These are phyloP conservation scores for Berberis thunbergii DNA, from an alignment of 164 flowering plant species.

Conservation along the genomic window DNA sequence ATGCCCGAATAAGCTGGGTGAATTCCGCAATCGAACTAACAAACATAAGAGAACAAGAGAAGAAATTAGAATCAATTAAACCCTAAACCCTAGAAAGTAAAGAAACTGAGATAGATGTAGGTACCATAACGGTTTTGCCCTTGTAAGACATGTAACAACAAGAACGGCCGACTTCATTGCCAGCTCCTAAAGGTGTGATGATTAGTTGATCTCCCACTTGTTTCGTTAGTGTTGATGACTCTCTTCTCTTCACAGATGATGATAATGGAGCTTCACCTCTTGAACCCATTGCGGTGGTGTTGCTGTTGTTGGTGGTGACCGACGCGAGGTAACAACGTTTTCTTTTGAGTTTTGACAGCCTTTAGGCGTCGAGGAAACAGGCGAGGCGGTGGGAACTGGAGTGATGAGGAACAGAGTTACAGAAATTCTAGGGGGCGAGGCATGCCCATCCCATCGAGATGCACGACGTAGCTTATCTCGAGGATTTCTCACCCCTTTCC, in stretches of 20 bases:
- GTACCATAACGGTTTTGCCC: constrained; percentile 55
- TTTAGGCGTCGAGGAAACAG: too few relatives aligned
- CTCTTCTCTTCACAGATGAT: constrained; percentile 38
- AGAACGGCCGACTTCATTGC: constrained; percentile 97
- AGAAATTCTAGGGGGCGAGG: too few relatives aligned
- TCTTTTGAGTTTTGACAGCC: too few relatives aligned
- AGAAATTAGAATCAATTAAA: not conserved
- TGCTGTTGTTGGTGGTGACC: too few relatives aligned
- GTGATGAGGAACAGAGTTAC: too few relatives aligned
- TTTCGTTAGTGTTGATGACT: constrained; percentile 36
- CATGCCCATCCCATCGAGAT: too few relatives aligned
- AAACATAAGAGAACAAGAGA: not conserved
- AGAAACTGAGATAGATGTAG: not conserved
- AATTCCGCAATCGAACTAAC: constrained; percentile 94
- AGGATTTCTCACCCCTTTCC: too few relatives aligned
- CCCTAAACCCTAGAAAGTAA: constrained; percentile 1
- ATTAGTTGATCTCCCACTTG: constrained; percentile 69
- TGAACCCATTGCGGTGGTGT: constrained; percentile 6
- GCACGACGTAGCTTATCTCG: too few relatives aligned
- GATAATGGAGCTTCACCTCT: not conserved
- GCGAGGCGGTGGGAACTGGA: too few relatives aligned
- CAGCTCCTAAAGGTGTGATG: constrained; percentile 86
- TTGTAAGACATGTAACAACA: constrained; percentile 21
- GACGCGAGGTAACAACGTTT: too few relatives aligned
- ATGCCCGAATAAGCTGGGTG: constrained; percentile 90